phyloP scores from a whole-genome alignment of 2,329 filamentous ascomycete species.

The Penicillium nordicum region DNA sequence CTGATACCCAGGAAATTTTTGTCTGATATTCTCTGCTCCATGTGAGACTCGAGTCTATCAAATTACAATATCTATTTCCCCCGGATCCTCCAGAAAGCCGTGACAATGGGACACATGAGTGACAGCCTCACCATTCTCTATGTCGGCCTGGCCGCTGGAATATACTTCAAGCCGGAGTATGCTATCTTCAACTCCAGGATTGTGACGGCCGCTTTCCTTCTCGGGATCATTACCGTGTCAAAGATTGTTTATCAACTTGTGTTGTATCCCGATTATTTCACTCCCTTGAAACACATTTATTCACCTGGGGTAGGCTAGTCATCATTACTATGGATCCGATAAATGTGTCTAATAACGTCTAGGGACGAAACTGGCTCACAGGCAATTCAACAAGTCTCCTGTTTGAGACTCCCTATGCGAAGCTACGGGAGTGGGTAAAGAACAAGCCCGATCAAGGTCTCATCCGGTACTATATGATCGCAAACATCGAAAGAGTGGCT shows the following conservation, averaged over 20 bases:
- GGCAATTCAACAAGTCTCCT: conserved; percentile 44
- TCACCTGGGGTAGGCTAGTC: conserved; percentile 45
- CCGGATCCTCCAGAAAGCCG: not conserved
- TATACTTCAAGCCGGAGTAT: conserved; percentile 28
- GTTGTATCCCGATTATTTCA: conserved; percentile 58
- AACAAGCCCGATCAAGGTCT: conserved; percentile 65
- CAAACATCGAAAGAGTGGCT: conserved; percentile 63
- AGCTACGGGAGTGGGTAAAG: conserved; percentile 51
- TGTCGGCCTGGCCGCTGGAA: conserved; percentile 14
- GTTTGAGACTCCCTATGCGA: conserved; percentile 40
- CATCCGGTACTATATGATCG: conserved; percentile 61
- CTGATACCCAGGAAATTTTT: not conserved
- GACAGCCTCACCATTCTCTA: conserved; percentile 17
- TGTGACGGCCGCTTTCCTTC: conserved; percentile 22
- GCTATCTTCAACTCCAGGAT: conserved; percentile 28
- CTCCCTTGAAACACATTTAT: conserved; percentile 57
- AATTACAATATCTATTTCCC: not conserved
- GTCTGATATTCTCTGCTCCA: not conserved
- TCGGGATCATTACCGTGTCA: conserved; percentile 20
- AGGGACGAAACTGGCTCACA: conserved; percentile 44
- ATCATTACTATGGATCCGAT: not conserved
- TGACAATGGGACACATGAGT: conserved; percentile 13
- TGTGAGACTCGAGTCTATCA: not conserved
- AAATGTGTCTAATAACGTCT: conserved; percentile 1
- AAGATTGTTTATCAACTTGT: conserved; percentile 39